phyloP scores from a whole-genome alignment of 148 eudicot species.

The Rhododendron simsii region DNA sequence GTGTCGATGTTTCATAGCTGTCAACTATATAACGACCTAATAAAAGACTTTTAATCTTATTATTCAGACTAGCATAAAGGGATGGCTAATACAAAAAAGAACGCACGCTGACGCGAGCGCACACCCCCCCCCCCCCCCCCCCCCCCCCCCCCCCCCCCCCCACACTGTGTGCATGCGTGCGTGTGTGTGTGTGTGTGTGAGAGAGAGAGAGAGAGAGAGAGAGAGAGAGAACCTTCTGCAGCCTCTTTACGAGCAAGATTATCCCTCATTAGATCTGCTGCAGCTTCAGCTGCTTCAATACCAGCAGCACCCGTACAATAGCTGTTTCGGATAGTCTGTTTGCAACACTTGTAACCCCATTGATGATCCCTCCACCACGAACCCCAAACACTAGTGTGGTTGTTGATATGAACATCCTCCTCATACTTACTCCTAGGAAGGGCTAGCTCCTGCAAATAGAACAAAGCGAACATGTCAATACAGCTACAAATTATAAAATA shows the following conservation, averaged over 20 bases:
- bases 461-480: neutral
- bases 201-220: constrained; percentile 9
- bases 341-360: constrained; percentile 93
- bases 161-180: neutral
- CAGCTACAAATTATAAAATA: neutral
- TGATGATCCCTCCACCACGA: constrained; percentile 94
- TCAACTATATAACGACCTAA: neutral
- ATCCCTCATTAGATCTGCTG: constrained; percentile 82
- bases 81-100: neutral
- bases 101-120: neutral
- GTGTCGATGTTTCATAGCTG: too few relatives aligned
- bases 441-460: constrained; percentile 45
- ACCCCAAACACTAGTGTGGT: constrained; percentile 85
- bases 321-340: constrained; percentile 67
- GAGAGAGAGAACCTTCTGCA: constrained; percentile 46
- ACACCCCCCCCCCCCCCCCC: neutral
- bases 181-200: neutral
- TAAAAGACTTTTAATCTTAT: neutral
- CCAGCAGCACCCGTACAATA: constrained; percentile 94
- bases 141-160: too few relatives aligned
- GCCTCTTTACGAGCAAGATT: constrained; percentile 95
- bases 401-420: constrained; percentile 72
- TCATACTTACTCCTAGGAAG: constrained; percentile 88
- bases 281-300: constrained; percentile 81
- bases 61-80: neutral